Base-by-base conservation (phyloP, 2,329 filamentous ascomycete species). In the Ophiostoma pallidulum region DNA sequence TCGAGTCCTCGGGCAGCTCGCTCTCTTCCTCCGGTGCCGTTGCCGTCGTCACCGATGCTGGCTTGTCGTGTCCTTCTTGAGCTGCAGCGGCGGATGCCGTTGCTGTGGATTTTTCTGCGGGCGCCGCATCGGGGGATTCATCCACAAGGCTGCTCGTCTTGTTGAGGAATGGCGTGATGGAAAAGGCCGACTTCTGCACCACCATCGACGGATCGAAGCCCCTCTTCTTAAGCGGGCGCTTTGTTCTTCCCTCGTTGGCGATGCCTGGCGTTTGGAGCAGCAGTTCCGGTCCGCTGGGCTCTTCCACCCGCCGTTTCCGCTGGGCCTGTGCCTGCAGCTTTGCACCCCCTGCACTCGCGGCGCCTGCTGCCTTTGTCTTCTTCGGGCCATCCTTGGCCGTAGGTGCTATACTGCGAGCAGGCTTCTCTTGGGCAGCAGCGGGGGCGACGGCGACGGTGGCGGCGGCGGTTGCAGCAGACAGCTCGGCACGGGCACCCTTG, bases 101-200 rank as follows among this genome's bases (percentile, higher is more conserved):
- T n/a, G 10, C 22, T 14, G 10, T 18, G 5, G 45, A 18, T 8
- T 36, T 41, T 20, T 44, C 39, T 24, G 39, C 45, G n/a, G 22
- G 36, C 9, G 32, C 51, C 18, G 45, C 41, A 13, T 60, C 59
- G 4, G 55, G 51, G 3, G 63, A 62, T 1, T 64, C 63, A 18
- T 71, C 69, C 10, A 59, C 53, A 13, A 82, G 67, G 53, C 71
- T 82, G 51, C 73, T 61, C 5, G 63, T 71, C 63, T 74, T 80
- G 63, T 90, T 94, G 52, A 97, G 72, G 69, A 94, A 96, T 0
- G 91, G 91, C 0, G 91, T 97, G 54, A 96, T 88, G 4, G 89
- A 95, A 64, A 97, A 96, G 3, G 77, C 82, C 0, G 90, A 96
- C 64, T 95, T 96, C 60, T 94, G 87, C 26, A 86, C 88, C 5